phyloP scores from a whole-genome alignment of 371 early-diverging fungal species.

The Mucor irregularis region DNA sequence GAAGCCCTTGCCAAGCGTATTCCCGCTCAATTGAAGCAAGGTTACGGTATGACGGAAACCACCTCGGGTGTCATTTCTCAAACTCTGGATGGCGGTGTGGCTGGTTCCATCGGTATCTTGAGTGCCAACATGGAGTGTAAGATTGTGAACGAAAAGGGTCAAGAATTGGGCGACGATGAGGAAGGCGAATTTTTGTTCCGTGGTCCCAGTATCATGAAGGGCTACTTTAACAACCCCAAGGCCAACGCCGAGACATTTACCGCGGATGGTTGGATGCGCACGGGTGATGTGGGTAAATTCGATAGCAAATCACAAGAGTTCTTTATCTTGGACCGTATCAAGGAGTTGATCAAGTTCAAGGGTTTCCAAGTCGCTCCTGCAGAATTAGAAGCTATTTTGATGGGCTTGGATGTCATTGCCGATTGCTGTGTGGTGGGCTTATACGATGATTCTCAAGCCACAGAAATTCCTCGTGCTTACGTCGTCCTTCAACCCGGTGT shows the following conservation, averaged over 20 bases:
- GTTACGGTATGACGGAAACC: conserved; percentile 75
- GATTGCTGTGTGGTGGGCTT: conserved; percentile 79
- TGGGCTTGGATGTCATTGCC: conserved; percentile 64
- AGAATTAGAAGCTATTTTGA: conserved; percentile 78
- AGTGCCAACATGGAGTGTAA: conserved; percentile 70
- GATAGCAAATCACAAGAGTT: conserved; percentile 52
- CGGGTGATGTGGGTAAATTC: conserved; percentile 79
- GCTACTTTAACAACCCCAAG: conserved; percentile 67
- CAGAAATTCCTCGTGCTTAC: conserved; percentile 80
- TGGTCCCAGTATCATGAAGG: conserved; percentile 79
- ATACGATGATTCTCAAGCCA: conserved; percentile 54
- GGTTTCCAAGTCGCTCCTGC: conserved; percentile 44
- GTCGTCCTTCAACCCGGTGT: conserved; percentile 56
- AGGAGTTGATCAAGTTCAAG: conserved; percentile 80
- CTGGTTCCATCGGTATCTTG: conserved; percentile 65
- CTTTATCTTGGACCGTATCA: conserved; percentile 68
- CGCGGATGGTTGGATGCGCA: conserved; percentile 74
- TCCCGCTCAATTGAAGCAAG: conserved; percentile 65
- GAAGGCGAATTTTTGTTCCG: conserved; percentile 64
- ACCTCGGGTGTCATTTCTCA: conserved; percentile 53
- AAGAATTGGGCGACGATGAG: conserved; percentile 58
- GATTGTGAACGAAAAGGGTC: conserved; percentile 61
- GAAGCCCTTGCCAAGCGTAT: conserved; percentile 51
- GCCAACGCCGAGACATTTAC: conserved; percentile 73
- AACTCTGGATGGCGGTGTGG: conserved; percentile 15